These are phyloP conservation scores for Nymphaea colorata DNA, from an alignment of 164 flowering plant species.

Conservation along the genomic window DNA sequence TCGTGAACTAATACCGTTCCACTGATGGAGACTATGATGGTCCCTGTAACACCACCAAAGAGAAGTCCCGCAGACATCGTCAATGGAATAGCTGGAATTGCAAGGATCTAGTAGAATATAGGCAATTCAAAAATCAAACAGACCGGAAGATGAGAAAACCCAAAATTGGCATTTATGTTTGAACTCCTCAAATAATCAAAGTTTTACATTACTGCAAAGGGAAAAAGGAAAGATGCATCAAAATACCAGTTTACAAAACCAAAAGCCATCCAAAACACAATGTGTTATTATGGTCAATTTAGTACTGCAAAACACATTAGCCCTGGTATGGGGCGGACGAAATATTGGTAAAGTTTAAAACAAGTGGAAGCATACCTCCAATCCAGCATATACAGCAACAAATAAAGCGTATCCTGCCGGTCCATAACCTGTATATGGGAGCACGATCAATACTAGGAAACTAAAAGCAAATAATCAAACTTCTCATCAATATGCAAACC, in stretches of 20 bases:
- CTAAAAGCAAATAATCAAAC: not conserved
- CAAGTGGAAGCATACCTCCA: constrained; percentile 39
- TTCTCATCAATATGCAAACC: not conserved
- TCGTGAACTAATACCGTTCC: constrained; percentile 58
- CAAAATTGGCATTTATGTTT: not conserved
- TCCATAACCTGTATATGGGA: constrained; percentile 66
- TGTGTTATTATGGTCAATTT: no score
- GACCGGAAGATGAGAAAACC: not conserved
- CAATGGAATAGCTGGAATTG: constrained; percentile 95
- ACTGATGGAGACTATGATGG: constrained; percentile 87
- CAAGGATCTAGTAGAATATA: constrained; percentile 52
- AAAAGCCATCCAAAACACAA: no score
- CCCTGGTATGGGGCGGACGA: no score
- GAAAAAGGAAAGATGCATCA: not conserved
- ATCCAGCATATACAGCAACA: constrained; percentile 84
- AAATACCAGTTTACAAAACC: no score
- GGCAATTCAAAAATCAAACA: constrained; percentile 1
- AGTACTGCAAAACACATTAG: no score
- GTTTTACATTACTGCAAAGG: not conserved
- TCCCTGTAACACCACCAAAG: constrained; percentile 73
- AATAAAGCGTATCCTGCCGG: constrained; percentile 95
- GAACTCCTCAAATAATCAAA: not conserved
- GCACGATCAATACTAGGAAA: not conserved
- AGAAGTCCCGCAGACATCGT: constrained; percentile 99
- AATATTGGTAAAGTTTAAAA: no score